Base-by-base conservation (phyloP, 352 stramenopile species). In the Globisporangium viniferum region DNA sequence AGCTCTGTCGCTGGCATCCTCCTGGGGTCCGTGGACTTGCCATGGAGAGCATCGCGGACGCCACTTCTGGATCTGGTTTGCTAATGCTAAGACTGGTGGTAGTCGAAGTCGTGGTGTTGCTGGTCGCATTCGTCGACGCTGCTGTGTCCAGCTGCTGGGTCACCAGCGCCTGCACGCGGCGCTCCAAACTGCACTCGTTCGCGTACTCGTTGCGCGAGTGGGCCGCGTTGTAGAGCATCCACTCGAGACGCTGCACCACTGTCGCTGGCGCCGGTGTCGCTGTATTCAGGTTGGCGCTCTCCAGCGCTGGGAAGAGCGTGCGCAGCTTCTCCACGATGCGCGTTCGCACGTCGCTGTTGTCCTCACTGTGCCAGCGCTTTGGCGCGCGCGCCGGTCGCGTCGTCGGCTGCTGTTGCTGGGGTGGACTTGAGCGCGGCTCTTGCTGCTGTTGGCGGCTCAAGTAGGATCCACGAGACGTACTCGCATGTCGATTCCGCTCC, bases 151-250 rank as follows among this genome's bases (percentile, higher is more conserved):
- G 49, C 35, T 66, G 58, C 48, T 83, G 75, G 20, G 84, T 91
- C 66, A 93, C 83, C 27, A 93, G 77, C 29, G 82, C 74, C 64
- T 93, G 86, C 20, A 93, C 82, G 35, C 86, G 83, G 48, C 86
- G 83, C 64, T 89, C 81, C 20, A 93, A 74, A 12, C 80, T 89
- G 44, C 75, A 76, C 20, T 78, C 69, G 73, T 89, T 85, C 54
- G 83, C 64, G 60, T 92, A 93, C 67, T 93, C 86, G 60, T 74
- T 62, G 14, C 91, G 65, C 18, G 86, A 93, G 22, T 80, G 72
- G 0, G 86, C 86, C 9, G 79, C 81, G 44, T 90, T 75, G 73
- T 89, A 93, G 31, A 93, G 70, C 79, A 90, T 89, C 75, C 85
- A 87, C 68, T 93, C 86, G 63, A 93, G 81, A 0, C 86, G 80